phyloP scores from a whole-genome alignment of 2,329 filamentous ascomycete species.

The Nannizziopsis barbatae region DNA sequence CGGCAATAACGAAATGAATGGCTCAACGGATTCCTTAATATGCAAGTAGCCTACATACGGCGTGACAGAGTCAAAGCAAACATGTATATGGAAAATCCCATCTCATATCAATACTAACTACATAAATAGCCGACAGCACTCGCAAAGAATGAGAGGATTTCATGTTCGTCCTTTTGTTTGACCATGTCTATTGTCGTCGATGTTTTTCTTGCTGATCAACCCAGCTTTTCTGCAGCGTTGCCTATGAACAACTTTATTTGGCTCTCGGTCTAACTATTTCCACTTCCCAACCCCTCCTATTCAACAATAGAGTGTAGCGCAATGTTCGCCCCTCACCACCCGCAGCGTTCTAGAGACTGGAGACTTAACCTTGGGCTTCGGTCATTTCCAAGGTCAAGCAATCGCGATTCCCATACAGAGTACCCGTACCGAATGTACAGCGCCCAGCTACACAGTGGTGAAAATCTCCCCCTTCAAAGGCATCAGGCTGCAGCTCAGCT shows the following conservation, averaged over 20 bases:
- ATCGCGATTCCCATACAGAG: background rate
- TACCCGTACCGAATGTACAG: background rate
- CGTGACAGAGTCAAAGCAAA: constrained; percentile 5
- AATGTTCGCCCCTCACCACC: background rate
- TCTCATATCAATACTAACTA: background rate
- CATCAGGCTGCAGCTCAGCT: background rate
- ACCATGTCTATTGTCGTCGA: background rate
- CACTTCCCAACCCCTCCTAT: background rate
- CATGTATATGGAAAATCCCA: background rate
- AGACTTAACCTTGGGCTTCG: background rate
- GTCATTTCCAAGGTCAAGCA: background rate
- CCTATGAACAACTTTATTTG: background rate
- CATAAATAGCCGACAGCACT: constrained; percentile 6
- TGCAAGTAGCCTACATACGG: background rate
- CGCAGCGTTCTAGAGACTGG: background rate
- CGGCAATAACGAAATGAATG: background rate
- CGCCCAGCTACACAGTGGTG: constrained; percentile 1
- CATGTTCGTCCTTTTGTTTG: background rate
- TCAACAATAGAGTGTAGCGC: background rate
- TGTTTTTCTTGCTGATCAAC: background rate
- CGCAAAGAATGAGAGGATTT: background rate
- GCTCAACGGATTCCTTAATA: background rate
- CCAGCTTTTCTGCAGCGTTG: background rate
- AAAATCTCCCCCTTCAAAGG: constrained; percentile 1
- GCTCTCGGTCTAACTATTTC: background rate